Evolutionary conservation across 2,329 filamentous ascomycete genomes (phyloP).

Genomic region (Aspergillus sp.): DNA sequence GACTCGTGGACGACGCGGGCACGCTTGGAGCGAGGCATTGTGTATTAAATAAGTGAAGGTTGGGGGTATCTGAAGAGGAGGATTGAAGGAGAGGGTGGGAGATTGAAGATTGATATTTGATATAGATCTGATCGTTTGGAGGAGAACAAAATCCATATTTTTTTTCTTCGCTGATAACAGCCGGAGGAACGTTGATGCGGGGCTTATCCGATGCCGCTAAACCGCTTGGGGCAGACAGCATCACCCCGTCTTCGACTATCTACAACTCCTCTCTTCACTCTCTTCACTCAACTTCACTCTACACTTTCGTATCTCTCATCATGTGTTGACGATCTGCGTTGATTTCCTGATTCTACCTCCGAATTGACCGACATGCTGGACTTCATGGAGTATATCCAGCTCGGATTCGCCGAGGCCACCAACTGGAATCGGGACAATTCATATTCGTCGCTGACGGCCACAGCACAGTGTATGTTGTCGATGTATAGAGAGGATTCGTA

Average conservation of each 20-base stretch:
- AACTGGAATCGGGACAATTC: conserved; percentile 91
- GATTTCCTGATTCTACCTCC: neutral
- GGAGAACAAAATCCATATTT: conserved; percentile 27
- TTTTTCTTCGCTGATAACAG: conserved; percentile 40
- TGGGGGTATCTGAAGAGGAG: neutral
- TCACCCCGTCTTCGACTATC: conserved; percentile 7
- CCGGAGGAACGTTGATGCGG: conserved; percentile 37
- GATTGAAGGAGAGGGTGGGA: neutral
- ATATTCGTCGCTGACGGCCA: conserved; percentile 81
- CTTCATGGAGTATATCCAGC: conserved; percentile 96
- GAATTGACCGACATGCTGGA: conserved; percentile 67
- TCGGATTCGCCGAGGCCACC: conserved; percentile 82
- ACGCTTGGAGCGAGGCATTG: conserved; percentile 96
- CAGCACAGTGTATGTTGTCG: conserved; percentile 65
- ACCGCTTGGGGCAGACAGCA: conserved; percentile 33
- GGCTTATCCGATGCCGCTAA: conserved; percentile 37
- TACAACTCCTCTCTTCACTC: neutral
- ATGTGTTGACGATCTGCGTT: neutral
- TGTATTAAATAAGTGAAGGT: conserved; percentile 22
- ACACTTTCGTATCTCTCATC: conserved; percentile 1
- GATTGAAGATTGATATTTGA: neutral
- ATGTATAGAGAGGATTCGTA: neutral
- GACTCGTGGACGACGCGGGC: conserved; percentile 85
- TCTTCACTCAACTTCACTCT: neutral
- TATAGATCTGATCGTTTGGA: conserved; percentile 1